Percentiles rank a stretch among this genome's conserved stretches.
These are phyloP conservation scores for Penicillium psychrofluorescens DNA, from an alignment of 495 filamentous ascomycete species.

Conservation along the genomic window DNA sequence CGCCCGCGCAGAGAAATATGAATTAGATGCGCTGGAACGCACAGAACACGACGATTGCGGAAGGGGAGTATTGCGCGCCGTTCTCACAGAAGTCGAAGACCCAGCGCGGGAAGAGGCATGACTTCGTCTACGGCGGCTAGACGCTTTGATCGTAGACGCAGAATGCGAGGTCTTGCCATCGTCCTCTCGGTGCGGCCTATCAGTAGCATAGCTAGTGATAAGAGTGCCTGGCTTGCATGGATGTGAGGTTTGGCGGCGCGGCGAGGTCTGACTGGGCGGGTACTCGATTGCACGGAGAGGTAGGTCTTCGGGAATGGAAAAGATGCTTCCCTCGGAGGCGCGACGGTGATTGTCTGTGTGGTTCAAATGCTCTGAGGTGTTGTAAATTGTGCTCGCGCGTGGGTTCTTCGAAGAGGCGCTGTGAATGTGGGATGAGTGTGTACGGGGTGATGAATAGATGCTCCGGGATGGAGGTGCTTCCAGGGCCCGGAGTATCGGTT, in stretches of 20 bases:
- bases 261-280: conserved; percentile 18
- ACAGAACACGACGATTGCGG: background rate
- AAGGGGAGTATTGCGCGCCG: conserved; percentile 7
- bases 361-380: conserved; percentile 28
- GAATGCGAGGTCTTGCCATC: conserved; percentile 28
- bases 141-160: conserved; percentile 38
- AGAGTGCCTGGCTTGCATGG: conserved; percentile 29
- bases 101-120: conserved; percentile 9
- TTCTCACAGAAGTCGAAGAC: background rate
- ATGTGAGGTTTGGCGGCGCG: conserved; percentile 9
- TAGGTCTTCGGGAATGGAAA: conserved; percentile 23
- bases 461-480: conserved; percentile 36
- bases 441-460: conserved; percentile 22
- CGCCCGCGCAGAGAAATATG: conserved; percentile 24
- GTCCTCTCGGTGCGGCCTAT: conserved; percentile 19
- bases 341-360: conserved; percentile 24
- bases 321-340: conserved; percentile 32
- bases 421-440: conserved; percentile 19
- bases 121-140: conserved; percentile 15
- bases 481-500: conserved; percentile 19
- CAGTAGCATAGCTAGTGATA: conserved; percentile 32
- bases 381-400: conserved; percentile 36
- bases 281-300: conserved; percentile 40
- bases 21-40: conserved; percentile 5
- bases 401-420: conserved; percentile 34